Evolutionary conservation across 345 rosid genomes (phyloP).

Genomic region (Nephelium lappaceum): DNA sequence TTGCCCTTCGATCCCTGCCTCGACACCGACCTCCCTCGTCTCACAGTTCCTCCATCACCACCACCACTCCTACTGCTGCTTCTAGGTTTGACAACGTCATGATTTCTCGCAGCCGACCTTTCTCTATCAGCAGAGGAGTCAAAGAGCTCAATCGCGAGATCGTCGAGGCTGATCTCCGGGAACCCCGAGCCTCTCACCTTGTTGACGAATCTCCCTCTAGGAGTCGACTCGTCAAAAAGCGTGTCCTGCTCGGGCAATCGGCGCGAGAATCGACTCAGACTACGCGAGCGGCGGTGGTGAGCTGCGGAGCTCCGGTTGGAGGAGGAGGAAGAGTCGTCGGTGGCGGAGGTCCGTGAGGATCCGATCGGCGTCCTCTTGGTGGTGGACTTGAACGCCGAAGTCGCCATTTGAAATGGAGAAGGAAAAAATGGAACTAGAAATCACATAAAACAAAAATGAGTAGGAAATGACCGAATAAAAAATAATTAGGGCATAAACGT

Average conservation of each 20-base stretch:
- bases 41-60: constrained; percentile 31
- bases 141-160: constrained; percentile 73
- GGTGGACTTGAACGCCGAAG: constrained; percentile 74
- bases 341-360: constrained; percentile 42
- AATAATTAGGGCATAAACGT: not conserved
- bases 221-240: constrained; percentile 43
- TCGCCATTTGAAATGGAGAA: constrained; percentile 50
- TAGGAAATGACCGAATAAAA: not conserved
- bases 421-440: not conserved
- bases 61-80: constrained; percentile 28
- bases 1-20: constrained; percentile 59
- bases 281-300: constrained; percentile 71
- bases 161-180: constrained; percentile 84
- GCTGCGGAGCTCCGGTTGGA: constrained; percentile 36
- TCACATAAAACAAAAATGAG: not conserved
- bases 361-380: constrained; percentile 49
- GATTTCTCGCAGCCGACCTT: constrained; percentile 41
- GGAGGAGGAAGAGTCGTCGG: constrained; percentile 53
- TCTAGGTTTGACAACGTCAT: constrained; percentile 33
- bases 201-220: constrained; percentile 80
- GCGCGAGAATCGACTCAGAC: constrained; percentile 84
- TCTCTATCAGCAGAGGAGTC: constrained; percentile 54
- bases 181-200: constrained; percentile 81
- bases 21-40: constrained; percentile 88
- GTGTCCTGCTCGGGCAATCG: constrained; percentile 41